Conservation (phyloP, 2,329 filamentous ascomycete genomes). For the Xylariaceae sp. region DNA sequence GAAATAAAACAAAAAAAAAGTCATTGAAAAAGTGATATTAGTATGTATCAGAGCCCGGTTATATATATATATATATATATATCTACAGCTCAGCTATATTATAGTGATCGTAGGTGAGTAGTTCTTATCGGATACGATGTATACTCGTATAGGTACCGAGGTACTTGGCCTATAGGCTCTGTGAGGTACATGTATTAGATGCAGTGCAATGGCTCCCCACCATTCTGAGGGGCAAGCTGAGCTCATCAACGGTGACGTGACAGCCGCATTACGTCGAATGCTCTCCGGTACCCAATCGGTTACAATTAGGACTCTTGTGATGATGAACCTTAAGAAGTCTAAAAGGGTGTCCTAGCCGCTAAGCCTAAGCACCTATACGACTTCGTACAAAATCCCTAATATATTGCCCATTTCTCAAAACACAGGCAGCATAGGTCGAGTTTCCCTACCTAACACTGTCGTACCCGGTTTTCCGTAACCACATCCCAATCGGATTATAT, state of each 20-base stretch:
- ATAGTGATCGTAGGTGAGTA: not conserved
- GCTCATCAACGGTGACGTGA: constrained; percentile 11
- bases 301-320: constrained; percentile 3
- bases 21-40: not conserved
- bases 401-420: too few relatives aligned
- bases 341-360: too few relatives aligned
- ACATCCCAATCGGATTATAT: constrained; percentile 14
- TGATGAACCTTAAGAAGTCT: not conserved
- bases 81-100: too few relatives aligned
- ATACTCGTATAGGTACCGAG: too few relatives aligned
- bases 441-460: not conserved
- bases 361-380: too few relatives aligned
- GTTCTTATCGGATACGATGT: not conserved
- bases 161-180: too few relatives aligned
- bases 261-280: constrained; percentile 25
- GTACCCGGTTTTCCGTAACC: constrained; percentile 1
- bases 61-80: not conserved
- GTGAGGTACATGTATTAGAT: too few relatives aligned
- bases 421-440: too few relatives aligned
- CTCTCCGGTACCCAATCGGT: constrained; percentile 9
- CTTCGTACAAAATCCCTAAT: too few relatives aligned
- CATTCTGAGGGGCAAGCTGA: constrained; percentile 3
- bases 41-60: not conserved
- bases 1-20: constrained; percentile 9
- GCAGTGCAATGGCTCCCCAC: constrained; percentile 22